Evolutionary conservation across 2,329 filamentous ascomycete genomes (phyloP).

Genomic region (Tolypocladium ovalisporum): DNA sequence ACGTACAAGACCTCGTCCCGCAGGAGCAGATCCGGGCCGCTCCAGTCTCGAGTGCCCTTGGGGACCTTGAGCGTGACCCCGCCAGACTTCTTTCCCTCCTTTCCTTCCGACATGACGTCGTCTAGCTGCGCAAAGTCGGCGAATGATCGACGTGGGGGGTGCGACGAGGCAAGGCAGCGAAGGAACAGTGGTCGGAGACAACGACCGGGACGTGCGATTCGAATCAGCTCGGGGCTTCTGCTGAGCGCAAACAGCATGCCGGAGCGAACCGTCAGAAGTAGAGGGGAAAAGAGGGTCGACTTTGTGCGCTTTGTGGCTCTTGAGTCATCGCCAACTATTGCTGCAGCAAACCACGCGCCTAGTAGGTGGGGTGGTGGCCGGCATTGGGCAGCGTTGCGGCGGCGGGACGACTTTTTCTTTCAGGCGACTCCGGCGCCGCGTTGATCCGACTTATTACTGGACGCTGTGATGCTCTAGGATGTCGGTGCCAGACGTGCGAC

Average conservation of each 20-base stretch:
- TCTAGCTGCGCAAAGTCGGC: not conserved
- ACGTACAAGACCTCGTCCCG: conserved; percentile 62
- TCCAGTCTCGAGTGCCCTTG: conserved; percentile 86
- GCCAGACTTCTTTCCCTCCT: conserved; percentile 36
- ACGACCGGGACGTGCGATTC: conserved; percentile 1
- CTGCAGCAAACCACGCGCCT: conserved; percentile 5
- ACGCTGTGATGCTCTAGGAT: too few species aligned
- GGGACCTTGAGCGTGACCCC: conserved; percentile 61
- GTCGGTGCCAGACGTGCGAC: not conserved
- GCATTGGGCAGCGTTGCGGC: not conserved
- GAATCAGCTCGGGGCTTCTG: not conserved
- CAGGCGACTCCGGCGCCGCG: not conserved
- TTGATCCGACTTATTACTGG: not conserved
- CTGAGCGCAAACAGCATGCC: conserved; percentile 10
- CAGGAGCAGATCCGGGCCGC: conserved; percentile 67
- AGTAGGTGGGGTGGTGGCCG: conserved; percentile 2
- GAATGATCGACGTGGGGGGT: not conserved
- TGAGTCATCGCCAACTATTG: conserved; percentile 4
- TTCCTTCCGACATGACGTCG: conserved; percentile 28
- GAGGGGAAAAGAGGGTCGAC: conserved; percentile 3
- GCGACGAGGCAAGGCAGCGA: conserved; percentile 1
- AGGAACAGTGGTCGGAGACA: not conserved
- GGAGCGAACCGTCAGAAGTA: conserved; percentile 1
- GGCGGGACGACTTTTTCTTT: not conserved
- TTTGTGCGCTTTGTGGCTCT: conserved; percentile 5